phyloP scores from a whole-genome alignment of 768 basidiomycete genomes.

The Termitomyces sp. region DNA sequence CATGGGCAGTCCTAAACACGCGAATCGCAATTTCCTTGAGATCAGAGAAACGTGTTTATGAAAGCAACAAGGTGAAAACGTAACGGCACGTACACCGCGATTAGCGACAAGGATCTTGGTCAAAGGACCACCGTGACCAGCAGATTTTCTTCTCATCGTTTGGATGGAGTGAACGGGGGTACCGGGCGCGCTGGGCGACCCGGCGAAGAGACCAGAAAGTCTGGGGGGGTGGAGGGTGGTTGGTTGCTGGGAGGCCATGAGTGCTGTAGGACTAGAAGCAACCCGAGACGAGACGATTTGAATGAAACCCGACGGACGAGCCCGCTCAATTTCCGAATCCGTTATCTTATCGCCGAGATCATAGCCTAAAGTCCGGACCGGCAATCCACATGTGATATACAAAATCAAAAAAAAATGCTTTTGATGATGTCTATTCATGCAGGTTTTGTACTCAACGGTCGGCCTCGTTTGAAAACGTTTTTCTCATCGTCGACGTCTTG shows the following conservation, averaged over 20 bases:
- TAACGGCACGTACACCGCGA: slow-evolving; percentile 64
- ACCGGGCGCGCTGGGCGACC: slow-evolving; percentile 70
- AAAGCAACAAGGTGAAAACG: slow-evolving; percentile 4
- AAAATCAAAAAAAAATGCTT: neutral
- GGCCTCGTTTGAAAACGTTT: too few species aligned
- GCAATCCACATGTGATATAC: slow-evolving; percentile 10
- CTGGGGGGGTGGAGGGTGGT: slow-evolving; percentile 63
- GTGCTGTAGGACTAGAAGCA: slow-evolving; percentile 16
- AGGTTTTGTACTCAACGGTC: too few species aligned
- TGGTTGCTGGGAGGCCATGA: slow-evolving; percentile 35
- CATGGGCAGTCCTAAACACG: slow-evolving; percentile 97
- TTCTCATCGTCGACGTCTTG: too few species aligned
- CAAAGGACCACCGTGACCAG: slow-evolving; percentile 84
- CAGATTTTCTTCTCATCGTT: slow-evolving; percentile 85
- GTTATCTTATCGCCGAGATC: neutral
- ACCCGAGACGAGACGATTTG: slow-evolving; percentile 1
- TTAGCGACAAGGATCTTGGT: slow-evolving; percentile 93
- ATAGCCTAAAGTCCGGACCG: neutral
- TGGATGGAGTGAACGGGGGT: slow-evolving; percentile 89
- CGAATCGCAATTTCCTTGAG: slow-evolving; percentile 97
- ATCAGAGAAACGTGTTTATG: slow-evolving; percentile 3
- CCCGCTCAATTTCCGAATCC: slow-evolving; percentile 15
- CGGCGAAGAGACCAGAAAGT: slow-evolving; percentile 65
- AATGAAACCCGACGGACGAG: slow-evolving; percentile 7
- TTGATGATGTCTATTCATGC: too few species aligned